Percentiles rank a stretch among this genome's conserved stretches.
These are phyloP conservation scores for Pleurotus djamor DNA, from an alignment of 768 basidiomycete species.

Conservation along the genomic window DNA sequence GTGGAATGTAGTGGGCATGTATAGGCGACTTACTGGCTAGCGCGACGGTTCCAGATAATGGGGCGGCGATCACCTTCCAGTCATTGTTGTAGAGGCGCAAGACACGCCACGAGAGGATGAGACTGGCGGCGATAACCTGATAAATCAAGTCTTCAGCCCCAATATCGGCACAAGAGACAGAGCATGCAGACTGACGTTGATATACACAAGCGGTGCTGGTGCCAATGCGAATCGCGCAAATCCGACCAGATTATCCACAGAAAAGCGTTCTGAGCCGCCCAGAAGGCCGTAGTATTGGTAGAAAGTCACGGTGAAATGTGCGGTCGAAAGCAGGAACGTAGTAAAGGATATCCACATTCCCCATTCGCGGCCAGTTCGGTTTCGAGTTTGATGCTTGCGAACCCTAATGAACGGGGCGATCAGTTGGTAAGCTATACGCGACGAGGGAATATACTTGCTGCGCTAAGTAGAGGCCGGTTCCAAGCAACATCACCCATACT, in stretches of 20 bases:
- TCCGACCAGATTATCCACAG: neutral
- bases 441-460: neutral
- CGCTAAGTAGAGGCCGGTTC: neutral
- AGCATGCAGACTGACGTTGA: neutral
- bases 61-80: neutral
- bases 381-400: neutral
- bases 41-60: neutral
- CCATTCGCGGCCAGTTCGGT: neutral
- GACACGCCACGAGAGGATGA: neutral
- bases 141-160: neutral
- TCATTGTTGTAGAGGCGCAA: neutral
- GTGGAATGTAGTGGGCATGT: neutral
- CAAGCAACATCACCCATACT: constrained; percentile 4
- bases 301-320: constrained; percentile 1
- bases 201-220: neutral
- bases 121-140: neutral
- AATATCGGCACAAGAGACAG: neutral
- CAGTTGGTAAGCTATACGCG: neutral
- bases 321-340: neutral
- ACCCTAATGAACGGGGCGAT: neutral
- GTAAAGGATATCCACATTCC: neutral
- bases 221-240: neutral
- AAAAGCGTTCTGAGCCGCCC: neutral
- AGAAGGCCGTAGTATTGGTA: constrained; percentile 2
- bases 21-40: neutral